A percentile compares a stretch with the other conserved stretches of the same genome.
phyloP scores from a whole-genome alignment of 2,329 filamentous ascomycete species.

The Aspergillus awamori region DNA sequence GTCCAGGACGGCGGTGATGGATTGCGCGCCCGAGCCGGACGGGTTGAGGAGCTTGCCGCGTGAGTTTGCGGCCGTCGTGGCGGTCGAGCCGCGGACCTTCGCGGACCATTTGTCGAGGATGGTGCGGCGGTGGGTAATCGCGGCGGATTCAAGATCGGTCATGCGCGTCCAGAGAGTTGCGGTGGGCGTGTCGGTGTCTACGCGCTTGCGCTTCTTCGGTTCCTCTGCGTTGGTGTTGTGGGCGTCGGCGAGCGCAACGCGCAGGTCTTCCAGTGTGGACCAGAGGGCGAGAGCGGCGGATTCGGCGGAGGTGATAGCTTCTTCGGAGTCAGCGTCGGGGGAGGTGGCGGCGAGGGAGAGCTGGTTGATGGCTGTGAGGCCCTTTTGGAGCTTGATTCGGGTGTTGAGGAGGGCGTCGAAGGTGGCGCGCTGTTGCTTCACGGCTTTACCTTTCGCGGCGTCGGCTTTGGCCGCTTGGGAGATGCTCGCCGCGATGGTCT shows the following conservation, averaged over 20 bases:
- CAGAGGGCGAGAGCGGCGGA: slow-evolving; percentile 82
- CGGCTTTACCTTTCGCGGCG: slow-evolving; percentile 79
- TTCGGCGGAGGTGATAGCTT: slow-evolving; percentile 75
- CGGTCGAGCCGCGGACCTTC: slow-evolving; percentile 64
- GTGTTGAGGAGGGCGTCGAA: slow-evolving; percentile 90
- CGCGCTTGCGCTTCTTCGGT: slow-evolving; percentile 54
- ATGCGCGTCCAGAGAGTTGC: slow-evolving; percentile 74
- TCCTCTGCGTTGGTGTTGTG: slow-evolving; percentile 33
- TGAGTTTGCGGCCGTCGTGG: slow-evolving; percentile 59
- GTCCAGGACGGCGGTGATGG: slow-evolving; percentile 48
- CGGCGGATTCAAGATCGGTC: slow-evolving; percentile 64
- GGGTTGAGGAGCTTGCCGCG: slow-evolving; percentile 64
- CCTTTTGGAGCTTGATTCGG: slow-evolving; percentile 91
- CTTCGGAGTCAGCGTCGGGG: slow-evolving; percentile 43
- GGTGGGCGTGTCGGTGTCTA: slow-evolving; percentile 58
- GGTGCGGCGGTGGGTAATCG: slow-evolving; percentile 65
- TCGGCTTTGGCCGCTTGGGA: slow-evolving; percentile 73
- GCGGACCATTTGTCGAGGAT: slow-evolving; percentile 88
- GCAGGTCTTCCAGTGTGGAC: slow-evolving; percentile 63
- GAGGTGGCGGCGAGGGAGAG: slow-evolving; percentile 53
- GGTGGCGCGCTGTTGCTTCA: slow-evolving; percentile 79
- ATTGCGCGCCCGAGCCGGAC: slow-evolving; percentile 55
- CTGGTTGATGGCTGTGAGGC: slow-evolving; percentile 78
- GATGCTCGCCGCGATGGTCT: slow-evolving; percentile 65
- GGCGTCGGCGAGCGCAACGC: slow-evolving; percentile 42